phyloP scores from a whole-genome alignment of 2,329 filamentous ascomycete species.

The Sclerotinia nivalis region DNA sequence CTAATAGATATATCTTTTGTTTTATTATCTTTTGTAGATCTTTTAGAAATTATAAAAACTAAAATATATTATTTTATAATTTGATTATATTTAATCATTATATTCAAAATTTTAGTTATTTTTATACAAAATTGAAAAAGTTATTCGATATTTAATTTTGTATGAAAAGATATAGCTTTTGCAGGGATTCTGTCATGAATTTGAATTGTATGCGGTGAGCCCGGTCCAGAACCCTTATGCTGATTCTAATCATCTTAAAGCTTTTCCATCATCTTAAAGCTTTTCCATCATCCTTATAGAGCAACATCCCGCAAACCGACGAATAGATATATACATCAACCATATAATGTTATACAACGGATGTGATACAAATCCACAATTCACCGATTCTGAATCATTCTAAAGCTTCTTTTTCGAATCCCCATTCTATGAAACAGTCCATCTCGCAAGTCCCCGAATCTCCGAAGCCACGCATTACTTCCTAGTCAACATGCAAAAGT shows the following conservation, averaged over 20 bases:
- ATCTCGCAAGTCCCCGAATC: conserved; percentile 23
- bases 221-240: neutral
- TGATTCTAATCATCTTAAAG: neutral
- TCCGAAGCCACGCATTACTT: conserved; percentile 22
- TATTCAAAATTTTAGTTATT: too few relatives aligned
- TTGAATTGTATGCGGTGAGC: too few relatives aligned
- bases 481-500: conserved; percentile 4
- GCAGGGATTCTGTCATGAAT: too few relatives aligned
- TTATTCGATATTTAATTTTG: too few relatives aligned
- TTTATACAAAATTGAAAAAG: too few relatives aligned
- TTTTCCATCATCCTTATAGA: neutral
- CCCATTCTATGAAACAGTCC: neutral
- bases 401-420: conserved; percentile 8
- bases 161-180: too few relatives aligned
- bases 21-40: too few relatives aligned
- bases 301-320: neutral
- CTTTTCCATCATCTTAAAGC: neutral
- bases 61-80: too few relatives aligned
- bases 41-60: too few relatives aligned
- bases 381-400: conserved; percentile 18
- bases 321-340: neutral
- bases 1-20: too few relatives aligned
- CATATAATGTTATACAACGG: neutral
- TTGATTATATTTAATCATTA: too few relatives aligned
- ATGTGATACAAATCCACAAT: neutral